Evolutionary conservation across 371 early-diverging fungal species (phyloP), one percentile per base, ranked within the genome.

Genomic region (Mycotypha africana): DNA sequence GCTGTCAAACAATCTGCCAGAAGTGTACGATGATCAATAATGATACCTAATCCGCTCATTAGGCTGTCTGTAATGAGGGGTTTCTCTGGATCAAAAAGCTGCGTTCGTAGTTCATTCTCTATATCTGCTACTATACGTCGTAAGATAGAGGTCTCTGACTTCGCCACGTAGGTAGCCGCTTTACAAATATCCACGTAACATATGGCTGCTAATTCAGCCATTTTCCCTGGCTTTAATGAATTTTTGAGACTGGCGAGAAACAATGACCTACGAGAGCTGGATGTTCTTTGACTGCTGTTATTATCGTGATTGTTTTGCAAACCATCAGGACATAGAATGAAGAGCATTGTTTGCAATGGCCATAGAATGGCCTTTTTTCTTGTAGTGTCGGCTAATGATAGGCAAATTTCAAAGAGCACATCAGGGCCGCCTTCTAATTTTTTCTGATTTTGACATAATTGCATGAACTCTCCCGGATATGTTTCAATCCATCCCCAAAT

Each of bases 401-500:
- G 68, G 42, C 90, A 83, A 31, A 79, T 81, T 51, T 88, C 86
- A 58, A 92, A 92, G 11, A 92, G 62, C 41, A 80, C 69, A 45
- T 91, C 90, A 1, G 81, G 82, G 16, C 77, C 80, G 45, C 89
- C 90, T 36, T 89, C 91, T 33, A 90, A 56, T n/a, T 84, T 77
- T 43, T 76, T 79, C 53, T 84, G 84, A n/a, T 56, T 65, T 32
- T 80, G 77, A 48, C 81, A 85, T 17, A 91, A 56, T 22, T 67
- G 71, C 39, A 83, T 77, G 59, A 90, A 91, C 46, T 91, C 91
- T 10, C 71, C 57, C 0, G 91, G 90, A 55, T 82, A 87, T 0
- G 79, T 77, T 53, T 90, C 89, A 34, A 92, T 91, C 90, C 90
- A 92, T 52, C 85, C 89, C 91, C 91, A 92, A 49, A 92, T 89